Evolutionary conservation across 1,284 basidiomycete species (phyloP).

Genomic region (Fomitopsis pinicola): DNA sequence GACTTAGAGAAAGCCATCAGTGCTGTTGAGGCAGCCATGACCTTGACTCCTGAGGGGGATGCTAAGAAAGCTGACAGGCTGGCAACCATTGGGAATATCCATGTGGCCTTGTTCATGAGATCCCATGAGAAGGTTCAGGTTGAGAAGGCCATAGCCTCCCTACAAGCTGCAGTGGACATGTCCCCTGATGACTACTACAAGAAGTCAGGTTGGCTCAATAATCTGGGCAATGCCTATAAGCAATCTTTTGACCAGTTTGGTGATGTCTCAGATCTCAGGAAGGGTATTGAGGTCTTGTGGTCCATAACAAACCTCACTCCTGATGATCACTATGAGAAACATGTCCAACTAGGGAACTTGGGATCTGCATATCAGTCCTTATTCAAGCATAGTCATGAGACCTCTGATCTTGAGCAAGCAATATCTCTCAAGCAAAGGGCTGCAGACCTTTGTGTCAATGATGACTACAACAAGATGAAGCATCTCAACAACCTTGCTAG

Average conservation of each 20-base stretch:
- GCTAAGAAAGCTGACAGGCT: neutral
- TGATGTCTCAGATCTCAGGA: neutral
- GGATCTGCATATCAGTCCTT: neutral
- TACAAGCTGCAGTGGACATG: neutral
- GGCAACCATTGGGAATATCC: neutral
- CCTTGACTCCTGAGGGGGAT: neutral
- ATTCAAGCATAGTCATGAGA: neutral
- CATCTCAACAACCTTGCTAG: neutral
- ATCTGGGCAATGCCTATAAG: neutral
- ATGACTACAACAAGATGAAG: neutral
- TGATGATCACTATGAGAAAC: neutral
- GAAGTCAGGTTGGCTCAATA: neutral
- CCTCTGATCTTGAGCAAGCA: neutral
- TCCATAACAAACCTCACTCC: neutral
- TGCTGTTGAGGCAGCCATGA: neutral
- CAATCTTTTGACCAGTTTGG: neutral
- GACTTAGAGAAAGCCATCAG: neutral
- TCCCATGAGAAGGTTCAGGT: neutral
- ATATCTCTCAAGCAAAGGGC: neutral
- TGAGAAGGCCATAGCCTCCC: neutral
- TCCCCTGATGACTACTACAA: neutral
- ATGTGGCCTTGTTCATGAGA: neutral
- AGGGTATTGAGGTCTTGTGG: neutral
- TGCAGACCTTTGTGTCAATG: neutral
- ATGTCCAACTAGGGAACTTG: neutral